Evolutionary conservation across 371 early-diverging fungal genomes (phyloP).

Genomic region (Edhazardia aedis): DNA sequence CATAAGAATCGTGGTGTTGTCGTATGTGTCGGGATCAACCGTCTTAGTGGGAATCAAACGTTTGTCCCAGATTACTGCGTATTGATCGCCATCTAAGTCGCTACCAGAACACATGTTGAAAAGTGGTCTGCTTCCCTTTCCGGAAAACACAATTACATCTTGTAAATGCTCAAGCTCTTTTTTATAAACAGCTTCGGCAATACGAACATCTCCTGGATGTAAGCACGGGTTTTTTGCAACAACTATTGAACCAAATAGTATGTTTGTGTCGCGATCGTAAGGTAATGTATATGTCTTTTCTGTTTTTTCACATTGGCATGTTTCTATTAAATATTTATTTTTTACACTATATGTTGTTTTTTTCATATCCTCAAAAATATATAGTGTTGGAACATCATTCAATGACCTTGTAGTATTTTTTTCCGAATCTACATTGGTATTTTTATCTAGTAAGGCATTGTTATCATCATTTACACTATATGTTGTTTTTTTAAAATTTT

Average conservation of each 20-base stretch:
- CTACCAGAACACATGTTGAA: constrained; percentile 59
- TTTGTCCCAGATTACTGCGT: constrained; percentile 51
- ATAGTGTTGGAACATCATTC: no score
- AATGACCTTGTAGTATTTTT: no score
- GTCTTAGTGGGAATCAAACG: constrained; percentile 49
- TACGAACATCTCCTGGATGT: constrained; percentile 60
- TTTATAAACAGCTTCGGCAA: constrained; percentile 51
- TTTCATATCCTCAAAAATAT: no score
- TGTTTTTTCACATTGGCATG: background rate
- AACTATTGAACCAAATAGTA: constrained; percentile 44
- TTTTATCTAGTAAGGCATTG: no score
- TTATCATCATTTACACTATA: no score
- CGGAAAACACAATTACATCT: constrained; percentile 57
- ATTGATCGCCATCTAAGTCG: constrained; percentile 60
- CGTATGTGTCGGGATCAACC: constrained; percentile 51
- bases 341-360: no score
- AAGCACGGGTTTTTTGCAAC: constrained; percentile 55
- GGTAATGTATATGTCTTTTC: constrained; percentile 16
- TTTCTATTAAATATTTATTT: no score
- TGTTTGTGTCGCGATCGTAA: constrained; percentile 36
- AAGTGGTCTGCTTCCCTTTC: constrained; percentile 53
- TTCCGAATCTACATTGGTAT: no score
- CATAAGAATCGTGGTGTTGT: constrained; percentile 27
- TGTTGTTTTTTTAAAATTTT: no score
- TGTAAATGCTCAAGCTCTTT: constrained; percentile 49